These are phyloP conservation scores for Chalara sp. DNA, from an alignment of 2,329 filamentous ascomycete species.

Conservation along the genomic window DNA sequence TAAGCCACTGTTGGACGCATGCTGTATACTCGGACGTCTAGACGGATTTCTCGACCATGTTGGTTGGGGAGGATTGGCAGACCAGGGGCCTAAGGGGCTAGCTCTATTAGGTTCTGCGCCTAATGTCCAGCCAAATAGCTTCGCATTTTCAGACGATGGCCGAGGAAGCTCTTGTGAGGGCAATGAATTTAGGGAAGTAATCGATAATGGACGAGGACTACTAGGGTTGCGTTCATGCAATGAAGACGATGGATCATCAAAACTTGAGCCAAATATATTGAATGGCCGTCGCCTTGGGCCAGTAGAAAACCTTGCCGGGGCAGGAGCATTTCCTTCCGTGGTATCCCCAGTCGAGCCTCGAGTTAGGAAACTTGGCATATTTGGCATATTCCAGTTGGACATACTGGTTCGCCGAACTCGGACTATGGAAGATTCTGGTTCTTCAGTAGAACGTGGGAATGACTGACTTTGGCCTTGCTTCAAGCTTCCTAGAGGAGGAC, in stretches of 20 bases:
- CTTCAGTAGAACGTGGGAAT: constrained; percentile 57
- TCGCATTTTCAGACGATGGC: constrained; percentile 72
- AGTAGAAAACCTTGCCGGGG: constrained; percentile 21
- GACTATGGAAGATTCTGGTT: constrained; percentile 43
- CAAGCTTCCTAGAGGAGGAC: constrained; percentile 60
- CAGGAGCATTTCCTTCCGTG: constrained; percentile 25
- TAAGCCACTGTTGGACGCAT: constrained; percentile 62
- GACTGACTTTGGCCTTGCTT: constrained; percentile 72
- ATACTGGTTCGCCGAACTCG: constrained; percentile 50
- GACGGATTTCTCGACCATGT: constrained; percentile 74
- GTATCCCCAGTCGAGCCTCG: constrained; percentile 19
- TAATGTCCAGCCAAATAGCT: constrained; percentile 45
- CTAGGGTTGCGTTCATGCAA: constrained; percentile 49
- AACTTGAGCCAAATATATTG: constrained; percentile 45
- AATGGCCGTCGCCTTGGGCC: constrained; percentile 20
- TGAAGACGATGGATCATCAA: constrained; percentile 30
- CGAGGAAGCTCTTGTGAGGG: constrained; percentile 55
- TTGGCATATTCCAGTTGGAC: constrained; percentile 44
- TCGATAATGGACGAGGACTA: constrained; percentile 61
- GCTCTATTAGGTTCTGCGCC: constrained; percentile 42
- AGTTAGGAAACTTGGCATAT: constrained; percentile 30
- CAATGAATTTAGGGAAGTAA: constrained; percentile 41
- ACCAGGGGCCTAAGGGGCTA: constrained; percentile 46
- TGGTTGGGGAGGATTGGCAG: constrained; percentile 30
- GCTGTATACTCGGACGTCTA: constrained; percentile 72